These are phyloP conservation scores for Aspergillus neoniger DNA, from an alignment of 2,329 filamentous ascomycete species.

Conservation along the genomic window DNA sequence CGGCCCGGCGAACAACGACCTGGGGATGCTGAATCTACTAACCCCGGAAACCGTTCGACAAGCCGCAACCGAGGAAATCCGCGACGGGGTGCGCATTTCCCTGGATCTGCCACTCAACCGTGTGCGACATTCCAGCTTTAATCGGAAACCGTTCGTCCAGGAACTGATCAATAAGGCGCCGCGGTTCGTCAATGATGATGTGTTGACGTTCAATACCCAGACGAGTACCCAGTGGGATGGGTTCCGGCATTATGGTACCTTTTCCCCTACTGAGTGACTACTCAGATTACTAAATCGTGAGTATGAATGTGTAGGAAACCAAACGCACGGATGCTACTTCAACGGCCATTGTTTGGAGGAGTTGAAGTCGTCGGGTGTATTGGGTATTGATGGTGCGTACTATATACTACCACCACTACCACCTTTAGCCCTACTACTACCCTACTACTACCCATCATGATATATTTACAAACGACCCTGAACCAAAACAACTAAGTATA, in stretches of 20 bases:
- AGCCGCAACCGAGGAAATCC: slow-evolving; percentile 50
- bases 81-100: slow-evolving; percentile 47
- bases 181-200: slow-evolving; percentile 61
- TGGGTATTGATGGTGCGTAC: slow-evolving; percentile 44
- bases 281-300: no score
- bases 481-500: neutral
- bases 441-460: no score
- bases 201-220: slow-evolving; percentile 61
- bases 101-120: slow-evolving; percentile 64
- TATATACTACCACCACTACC: neutral
- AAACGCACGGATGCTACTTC: slow-evolving; percentile 45
- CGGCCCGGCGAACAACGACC: slow-evolving; percentile 50
- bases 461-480: no score
- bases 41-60: slow-evolving; percentile 48
- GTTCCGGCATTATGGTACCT: slow-evolving; percentile 38
- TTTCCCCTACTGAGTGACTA: no score
- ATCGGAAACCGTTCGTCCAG: slow-evolving; percentile 58
- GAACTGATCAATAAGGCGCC: slow-evolving; percentile 55
- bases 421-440: no score
- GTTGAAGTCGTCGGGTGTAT: slow-evolving; percentile 36
- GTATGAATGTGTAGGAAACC: slow-evolving; percentile 38
- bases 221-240: slow-evolving; percentile 57
- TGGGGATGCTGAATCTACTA: slow-evolving; percentile 59
- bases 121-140: slow-evolving; percentile 56
- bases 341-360: slow-evolving; percentile 45